Conservation (phyloP, 2,329 filamentous ascomycete species). For the Chalaropsis ovoidea region DNA sequence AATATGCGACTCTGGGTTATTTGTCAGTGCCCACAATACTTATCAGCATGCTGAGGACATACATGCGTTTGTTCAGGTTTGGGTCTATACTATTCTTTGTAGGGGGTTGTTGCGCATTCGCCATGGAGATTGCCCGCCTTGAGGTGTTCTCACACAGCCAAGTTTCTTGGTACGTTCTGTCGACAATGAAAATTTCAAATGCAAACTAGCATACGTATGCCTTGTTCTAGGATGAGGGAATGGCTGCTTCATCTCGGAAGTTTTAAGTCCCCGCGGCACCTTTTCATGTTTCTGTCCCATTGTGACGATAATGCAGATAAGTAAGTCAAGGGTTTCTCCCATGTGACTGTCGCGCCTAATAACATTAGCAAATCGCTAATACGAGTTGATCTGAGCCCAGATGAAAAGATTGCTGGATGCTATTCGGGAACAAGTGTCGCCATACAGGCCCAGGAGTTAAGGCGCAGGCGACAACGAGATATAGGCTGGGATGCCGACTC, state of each 20-base stretch:
- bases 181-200: not conserved
- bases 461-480: not conserved
- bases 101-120: no score
- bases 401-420: not conserved
- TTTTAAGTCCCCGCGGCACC: not conserved
- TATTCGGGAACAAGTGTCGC: not conserved
- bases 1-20: not conserved
- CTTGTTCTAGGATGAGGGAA: not conserved
- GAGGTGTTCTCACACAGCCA: no score
- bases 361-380: not conserved
- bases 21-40: not conserved
- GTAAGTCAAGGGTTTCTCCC: not conserved
- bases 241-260: conserved; percentile 1
- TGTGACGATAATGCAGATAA: not conserved
- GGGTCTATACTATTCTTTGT: no score
- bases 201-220: not conserved
- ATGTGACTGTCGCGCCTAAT: conserved; percentile 6
- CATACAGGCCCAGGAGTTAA: not conserved
- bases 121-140: no score
- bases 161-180: not conserved
- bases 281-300: not conserved
- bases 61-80: no score
- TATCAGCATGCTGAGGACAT: not conserved
- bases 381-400: not conserved
- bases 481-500: not conserved